Evolutionary conservation across 768 basidiomycete genomes (phyloP), one percentile per base, ranked within the genome.

Genomic region (Pisolithus albus): DNA sequence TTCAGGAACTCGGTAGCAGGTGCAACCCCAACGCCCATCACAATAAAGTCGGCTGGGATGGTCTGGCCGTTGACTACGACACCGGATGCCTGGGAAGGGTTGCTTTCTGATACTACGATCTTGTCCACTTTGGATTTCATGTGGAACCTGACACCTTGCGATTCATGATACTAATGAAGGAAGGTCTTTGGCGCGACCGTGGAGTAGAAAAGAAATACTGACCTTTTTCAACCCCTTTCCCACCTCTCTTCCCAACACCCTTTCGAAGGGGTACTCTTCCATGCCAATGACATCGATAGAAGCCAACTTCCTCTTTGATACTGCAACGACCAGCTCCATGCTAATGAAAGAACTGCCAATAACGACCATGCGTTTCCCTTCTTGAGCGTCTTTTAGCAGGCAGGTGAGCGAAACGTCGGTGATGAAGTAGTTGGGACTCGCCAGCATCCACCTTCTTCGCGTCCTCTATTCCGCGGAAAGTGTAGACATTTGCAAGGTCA

Each of bases 281-380:
- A 83, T 84, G 2, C 91, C 92, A 49, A 96, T 79, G 54, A 95
- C 83, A 55, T 88, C 83, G 41, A 93, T 83, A 28, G 84, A 86
- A 11, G 85, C 85, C 19, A 91, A 82, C 57, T 86, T 84, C 49
- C 86, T 82, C 59, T 82, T 82, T 7, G 80, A 67, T 2, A 87
- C 68, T 0, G 89, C 86, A n/a, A 73, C 76, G 7, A 90, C 89
- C n/a, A 92, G 73, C 65, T 93, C 89, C 90, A 96, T 90, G 51
- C 86, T 82, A 60, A 96, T 96, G 72, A 94, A 96, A 13, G 86
- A 89, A 46, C 83, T 86, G 2, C 93, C 93, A 56, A 95, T 84
- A 11, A 94, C 79, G 30, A 92, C 90, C 53, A 86, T 66, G 46
- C 75, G 74, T 67, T 91, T 88, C 32, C 86, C 85, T 56, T 88